phyloP scores from a whole-genome alignment of 163 green algal genomes.

The Chlorella variabilis region DNA sequence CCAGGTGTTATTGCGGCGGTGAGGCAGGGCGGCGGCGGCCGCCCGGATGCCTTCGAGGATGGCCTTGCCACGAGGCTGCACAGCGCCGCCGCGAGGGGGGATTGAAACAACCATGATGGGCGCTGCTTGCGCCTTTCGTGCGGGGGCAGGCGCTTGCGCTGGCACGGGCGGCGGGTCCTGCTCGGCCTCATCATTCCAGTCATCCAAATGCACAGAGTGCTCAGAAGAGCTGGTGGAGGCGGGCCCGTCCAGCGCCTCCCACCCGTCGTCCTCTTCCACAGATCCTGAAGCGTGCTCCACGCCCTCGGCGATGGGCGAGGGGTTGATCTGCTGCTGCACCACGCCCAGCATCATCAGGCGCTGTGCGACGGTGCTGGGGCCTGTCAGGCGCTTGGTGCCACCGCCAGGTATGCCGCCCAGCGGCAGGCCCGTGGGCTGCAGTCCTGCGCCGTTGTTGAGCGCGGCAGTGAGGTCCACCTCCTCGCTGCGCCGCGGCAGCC shows the following conservation, averaged over 20 bases:
- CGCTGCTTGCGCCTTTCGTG: no score
- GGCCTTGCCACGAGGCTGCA: not conserved
- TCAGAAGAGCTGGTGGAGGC: not conserved
- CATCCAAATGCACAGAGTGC: not conserved
- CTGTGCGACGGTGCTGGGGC: slow-evolving; percentile 39
- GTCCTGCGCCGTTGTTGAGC: slow-evolving; percentile 23
- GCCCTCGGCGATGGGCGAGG: slow-evolving; percentile 35
- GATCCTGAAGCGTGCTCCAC: slow-evolving; percentile 9
- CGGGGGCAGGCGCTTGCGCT: no score
- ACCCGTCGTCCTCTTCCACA: not conserved
- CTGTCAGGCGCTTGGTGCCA: slow-evolving; percentile 10
- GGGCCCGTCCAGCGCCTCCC: not conserved
- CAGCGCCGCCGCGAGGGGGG: not conserved
- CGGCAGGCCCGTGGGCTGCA: not conserved
- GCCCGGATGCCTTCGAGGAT: not conserved
- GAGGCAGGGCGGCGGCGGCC: not conserved
- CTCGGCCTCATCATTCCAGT: slow-evolving; percentile 1
- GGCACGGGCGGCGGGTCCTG: no score
- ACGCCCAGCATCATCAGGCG: slow-evolving; percentile 44
- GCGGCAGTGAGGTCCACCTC: slow-evolving; percentile 46
- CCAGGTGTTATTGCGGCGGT: slow-evolving; percentile 6
- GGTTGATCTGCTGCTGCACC: slow-evolving; percentile 20
- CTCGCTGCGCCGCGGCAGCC: slow-evolving; percentile 59
- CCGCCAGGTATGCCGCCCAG: not conserved
- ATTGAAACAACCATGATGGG: no score